Evolutionary conservation across 2,329 filamentous ascomycete genomes (phyloP), one percentile per base, ranked within the genome.

Genomic region (Colletotrichum trifolii): DNA sequence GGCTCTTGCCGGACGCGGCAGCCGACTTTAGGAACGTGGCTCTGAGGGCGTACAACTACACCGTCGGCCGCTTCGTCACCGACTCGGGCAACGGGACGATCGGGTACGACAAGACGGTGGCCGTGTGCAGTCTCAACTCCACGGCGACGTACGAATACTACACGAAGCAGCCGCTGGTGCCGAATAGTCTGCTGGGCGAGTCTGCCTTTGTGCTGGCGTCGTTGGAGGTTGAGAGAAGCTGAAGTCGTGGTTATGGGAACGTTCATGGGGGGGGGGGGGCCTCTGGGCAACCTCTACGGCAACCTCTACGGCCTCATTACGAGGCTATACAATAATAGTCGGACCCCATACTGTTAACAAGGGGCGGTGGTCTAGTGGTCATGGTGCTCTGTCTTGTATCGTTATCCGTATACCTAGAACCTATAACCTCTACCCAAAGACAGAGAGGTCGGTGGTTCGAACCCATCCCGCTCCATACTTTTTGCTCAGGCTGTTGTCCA

Each of bases 101-200:
- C 34, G 71, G 75, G 4, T 80, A 74, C 40, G 74, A 77, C 54
- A 74, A 74, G 46, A 80, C 78, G 0, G 78, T 80, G 4, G 56
- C 73, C 1, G 78, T 79, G 7, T 80, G 77, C 68, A 80, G 78
- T 54, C 70, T 80, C 38, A 80, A 81, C 69, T 81, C 78, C 49
- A 79, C 72, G 3, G 78, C 78, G 1, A 71, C 68, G 2, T 80
- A 77, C 63, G 74, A 79, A 71, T 81, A 80, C 67, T 81, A 81
- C 45, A 68, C 75, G 13, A 42, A 62, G 9, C 75, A 75, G 58
- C 77, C 78, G 7, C 67, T 79, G 40, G 54, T 71, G 9, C 75
- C 74, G 39, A 78, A 81, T 62, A 78, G 75, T 60, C 70, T 79
- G 34, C 72, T 79, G 6, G 78, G 78, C 6, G 75, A 75, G 34